Percentiles rank a stretch among this genome's conserved stretches.
phyloP scores from a whole-genome alignment of 768 basidiomycete species.

The Podaxis sp. region DNA sequence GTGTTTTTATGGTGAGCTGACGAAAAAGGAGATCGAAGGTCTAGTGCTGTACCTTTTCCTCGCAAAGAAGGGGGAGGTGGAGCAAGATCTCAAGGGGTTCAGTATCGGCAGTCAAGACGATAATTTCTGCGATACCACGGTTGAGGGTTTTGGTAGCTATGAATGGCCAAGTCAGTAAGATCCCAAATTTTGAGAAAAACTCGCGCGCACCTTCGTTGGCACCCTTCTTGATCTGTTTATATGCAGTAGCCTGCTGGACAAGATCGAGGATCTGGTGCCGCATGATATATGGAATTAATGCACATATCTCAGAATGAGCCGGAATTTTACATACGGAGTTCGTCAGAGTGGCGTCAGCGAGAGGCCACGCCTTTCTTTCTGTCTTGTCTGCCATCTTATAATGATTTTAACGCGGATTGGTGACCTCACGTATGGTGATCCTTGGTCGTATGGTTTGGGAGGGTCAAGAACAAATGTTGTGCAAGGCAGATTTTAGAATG shows the following conservation, averaged over 20 bases:
- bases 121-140: conserved; percentile 97
- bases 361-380: conserved; percentile 82
- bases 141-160: conserved; percentile 98
- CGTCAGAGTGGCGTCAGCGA: conserved; percentile 83
- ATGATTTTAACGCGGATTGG: conserved; percentile 11
- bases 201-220: conserved; percentile 87
- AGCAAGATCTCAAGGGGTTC: conserved; percentile 97
- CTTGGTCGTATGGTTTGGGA: conserved; percentile 60
- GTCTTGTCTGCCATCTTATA: conserved; percentile 47
- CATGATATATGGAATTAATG: neutral
- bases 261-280: conserved; percentile 83
- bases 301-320: neutral
- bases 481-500: neutral
- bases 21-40: neutral
- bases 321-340: conserved; percentile 65
- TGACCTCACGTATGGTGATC: conserved; percentile 86
- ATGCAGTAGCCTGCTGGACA: conserved; percentile 93
- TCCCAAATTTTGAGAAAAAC: neutral
- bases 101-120: conserved; percentile 94
- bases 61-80: conserved; percentile 95
- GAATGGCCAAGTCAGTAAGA: neutral
- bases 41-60: conserved; percentile 77
- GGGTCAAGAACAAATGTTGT: neutral
- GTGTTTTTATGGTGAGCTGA: conserved; percentile 5
- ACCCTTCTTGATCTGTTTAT: conserved; percentile 98